Evolutionary conservation across 768 basidiomycete species (phyloP).

Genomic region (Agaricus sinodeliciosus): DNA sequence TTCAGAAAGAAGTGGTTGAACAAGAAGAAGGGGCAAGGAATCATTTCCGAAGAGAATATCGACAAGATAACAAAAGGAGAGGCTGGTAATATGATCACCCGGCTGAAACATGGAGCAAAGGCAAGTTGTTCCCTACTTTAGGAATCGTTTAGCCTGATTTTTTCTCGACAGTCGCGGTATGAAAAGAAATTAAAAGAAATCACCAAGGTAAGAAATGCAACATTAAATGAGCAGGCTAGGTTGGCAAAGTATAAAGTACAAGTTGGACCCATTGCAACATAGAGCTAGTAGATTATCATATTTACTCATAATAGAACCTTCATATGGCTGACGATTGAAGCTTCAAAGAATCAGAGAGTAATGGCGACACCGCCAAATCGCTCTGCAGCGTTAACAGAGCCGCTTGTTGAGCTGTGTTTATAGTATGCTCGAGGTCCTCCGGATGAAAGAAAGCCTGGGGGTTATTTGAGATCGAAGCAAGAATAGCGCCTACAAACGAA

Average conservation of each 20-base stretch:
- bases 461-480: slow-evolving; percentile 54
- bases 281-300: not conserved
- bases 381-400: slow-evolving; percentile 55
- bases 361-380: slow-evolving; percentile 58
- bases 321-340: slow-evolving; percentile 6
- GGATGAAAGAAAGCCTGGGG: slow-evolving; percentile 42
- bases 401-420: slow-evolving; percentile 59
- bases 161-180: slow-evolving; percentile 39
- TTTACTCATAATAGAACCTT: not conserved
- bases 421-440: slow-evolving; percentile 30
- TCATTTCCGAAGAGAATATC: slow-evolving; percentile 24
- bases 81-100: slow-evolving; percentile 72
- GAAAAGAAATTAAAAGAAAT: slow-evolving; percentile 42
- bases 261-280: slow-evolving; percentile 47
- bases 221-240: slow-evolving; percentile 44
- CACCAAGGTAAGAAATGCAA: slow-evolving; percentile 22
- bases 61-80: slow-evolving; percentile 64
- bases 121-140: slow-evolving; percentile 26
- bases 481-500: slow-evolving; percentile 76
- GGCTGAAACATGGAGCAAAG: slow-evolving; percentile 70
- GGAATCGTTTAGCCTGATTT: not conserved
- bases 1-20: slow-evolving; percentile 47
- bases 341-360: slow-evolving; percentile 32
- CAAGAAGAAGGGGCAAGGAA: slow-evolving; percentile 13
- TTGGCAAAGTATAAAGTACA: slow-evolving; percentile 47